Percentiles rank a stretch among this genome's conserved stretches.
Evolutionary conservation across 257 asterid genomes (phyloP).

Genomic region (Gentiana straminea): DNA sequence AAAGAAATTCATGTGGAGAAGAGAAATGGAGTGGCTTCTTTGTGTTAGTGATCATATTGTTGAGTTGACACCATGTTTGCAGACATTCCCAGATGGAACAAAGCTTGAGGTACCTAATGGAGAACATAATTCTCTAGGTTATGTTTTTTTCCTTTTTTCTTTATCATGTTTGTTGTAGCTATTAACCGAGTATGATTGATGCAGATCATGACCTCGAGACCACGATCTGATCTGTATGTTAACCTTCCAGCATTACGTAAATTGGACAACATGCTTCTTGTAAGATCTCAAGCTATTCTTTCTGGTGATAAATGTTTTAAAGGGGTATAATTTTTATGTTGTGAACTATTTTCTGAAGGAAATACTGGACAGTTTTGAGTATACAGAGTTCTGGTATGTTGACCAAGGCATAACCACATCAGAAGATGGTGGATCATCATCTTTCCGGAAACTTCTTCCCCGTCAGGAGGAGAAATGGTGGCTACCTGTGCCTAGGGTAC

Average conservation of each 20-base stretch:
- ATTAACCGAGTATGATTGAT: background rate
- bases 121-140: background rate
- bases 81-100: constrained; percentile 75
- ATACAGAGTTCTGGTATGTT: constrained; percentile 72
- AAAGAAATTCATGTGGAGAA: constrained; percentile 68
- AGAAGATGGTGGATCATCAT: constrained; percentile 44
- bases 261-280: constrained; percentile 74
- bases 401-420: constrained; percentile 50
- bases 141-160: too few relatives aligned
- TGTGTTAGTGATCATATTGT: constrained; percentile 75
- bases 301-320: background rate
- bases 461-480: constrained; percentile 81
- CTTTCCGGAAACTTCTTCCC: constrained; percentile 41
- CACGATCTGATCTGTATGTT: constrained; percentile 53
- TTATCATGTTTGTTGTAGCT: background rate
- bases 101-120: constrained; percentile 49
- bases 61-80: constrained; percentile 63
- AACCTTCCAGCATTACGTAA: constrained; percentile 85
- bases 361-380: constrained; percentile 49
- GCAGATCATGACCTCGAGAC: constrained; percentile 72
- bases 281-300: constrained; percentile 24
- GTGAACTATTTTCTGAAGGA: constrained; percentile 26
- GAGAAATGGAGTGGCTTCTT: constrained; percentile 83
- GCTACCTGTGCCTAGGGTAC: constrained; percentile 81
- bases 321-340: constrained; percentile 3